Evolutionary conservation across 805 yeast genomes (phyloP).

Genomic region (Lachancea waltii): DNA sequence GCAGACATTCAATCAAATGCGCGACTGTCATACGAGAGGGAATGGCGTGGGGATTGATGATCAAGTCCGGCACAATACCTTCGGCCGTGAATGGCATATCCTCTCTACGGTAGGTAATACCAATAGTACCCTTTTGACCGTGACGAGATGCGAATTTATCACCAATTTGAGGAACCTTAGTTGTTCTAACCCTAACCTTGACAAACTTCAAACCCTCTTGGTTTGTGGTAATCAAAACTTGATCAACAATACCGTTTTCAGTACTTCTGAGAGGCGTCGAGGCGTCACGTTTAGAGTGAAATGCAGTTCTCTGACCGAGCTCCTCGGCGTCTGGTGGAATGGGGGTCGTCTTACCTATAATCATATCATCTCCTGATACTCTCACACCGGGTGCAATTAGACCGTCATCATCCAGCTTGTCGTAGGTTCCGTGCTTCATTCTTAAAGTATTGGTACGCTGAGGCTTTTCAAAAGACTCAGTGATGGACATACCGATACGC

Average conservation of each 20-base stretch:
- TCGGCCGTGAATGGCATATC: conserved; percentile 97
- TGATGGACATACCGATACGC: conserved; percentile 96
- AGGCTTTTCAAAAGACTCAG: conserved; percentile 97
- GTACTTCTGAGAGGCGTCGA: conserved; percentile 95
- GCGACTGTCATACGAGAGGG: conserved; percentile 99
- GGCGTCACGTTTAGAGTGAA: conserved; percentile 97
- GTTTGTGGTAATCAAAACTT: conserved; percentile 91
- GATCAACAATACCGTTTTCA: conserved; percentile 97
- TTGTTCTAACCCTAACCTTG: conserved; percentile 97
- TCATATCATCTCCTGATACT: conserved; percentile 97
- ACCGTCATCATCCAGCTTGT: conserved; percentile 97
- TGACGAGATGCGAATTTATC: conserved; percentile 99
- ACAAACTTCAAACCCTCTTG: conserved; percentile 98
- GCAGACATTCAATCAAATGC: conserved; percentile 95
- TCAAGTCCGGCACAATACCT: conserved; percentile 95
- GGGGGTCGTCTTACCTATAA: conserved; percentile 98
- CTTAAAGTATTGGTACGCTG: conserved; percentile 89
- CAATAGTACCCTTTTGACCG: conserved; percentile 99
- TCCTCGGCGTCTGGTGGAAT: conserved; percentile 99
- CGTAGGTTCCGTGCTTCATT: conserved; percentile 96
- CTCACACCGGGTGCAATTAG: conserved; percentile 96
- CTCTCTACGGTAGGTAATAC: conserved; percentile 96
- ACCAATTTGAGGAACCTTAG: conserved; percentile 97
- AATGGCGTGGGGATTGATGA: conserved; percentile 98
- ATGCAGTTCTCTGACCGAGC: conserved; percentile 96